Evolutionary conservation across 2,329 filamentous ascomycete genomes (phyloP).

Genomic region (Penicillium crustosum): DNA sequence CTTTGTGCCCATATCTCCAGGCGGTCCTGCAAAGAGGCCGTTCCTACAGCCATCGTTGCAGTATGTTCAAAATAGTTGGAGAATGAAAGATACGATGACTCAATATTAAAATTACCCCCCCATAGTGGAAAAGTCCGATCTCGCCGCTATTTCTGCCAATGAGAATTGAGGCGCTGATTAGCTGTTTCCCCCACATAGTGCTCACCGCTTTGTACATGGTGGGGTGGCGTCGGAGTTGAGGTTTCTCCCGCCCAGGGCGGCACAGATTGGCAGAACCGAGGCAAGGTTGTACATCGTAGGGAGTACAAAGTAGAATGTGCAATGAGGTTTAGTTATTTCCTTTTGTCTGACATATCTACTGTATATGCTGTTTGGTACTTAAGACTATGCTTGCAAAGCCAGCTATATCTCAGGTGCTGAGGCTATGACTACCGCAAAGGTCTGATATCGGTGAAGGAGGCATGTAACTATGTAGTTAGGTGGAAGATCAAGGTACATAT

Average conservation of each 20-base stretch:
- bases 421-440: neutral
- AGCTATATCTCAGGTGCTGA: neutral
- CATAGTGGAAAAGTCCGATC: constrained; percentile 31
- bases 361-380: neutral
- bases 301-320: neutral
- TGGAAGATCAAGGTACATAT: neutral
- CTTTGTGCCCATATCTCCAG: constrained; percentile 45
- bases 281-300: neutral
- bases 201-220: constrained; percentile 15
- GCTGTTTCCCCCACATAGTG: constrained; percentile 16
- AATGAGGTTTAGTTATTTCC: neutral
- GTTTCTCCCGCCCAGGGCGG: neutral
- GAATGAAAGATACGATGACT: constrained; percentile 25
- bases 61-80: constrained; percentile 18
- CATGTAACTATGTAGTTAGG: neutral
- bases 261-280: neutral
- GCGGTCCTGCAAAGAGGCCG: constrained; percentile 38
- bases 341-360: neutral
- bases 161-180: constrained; percentile 16
- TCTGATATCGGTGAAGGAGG: neutral
- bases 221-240: constrained; percentile 1
- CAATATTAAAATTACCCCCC: constrained; percentile 17
- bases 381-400: neutral
- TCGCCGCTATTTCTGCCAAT: constrained; percentile 22
- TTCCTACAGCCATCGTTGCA: constrained; percentile 38